Evolutionary conservation across 495 filamentous ascomycete species (phyloP).

Genomic region (Glutinoglossum americanum): DNA sequence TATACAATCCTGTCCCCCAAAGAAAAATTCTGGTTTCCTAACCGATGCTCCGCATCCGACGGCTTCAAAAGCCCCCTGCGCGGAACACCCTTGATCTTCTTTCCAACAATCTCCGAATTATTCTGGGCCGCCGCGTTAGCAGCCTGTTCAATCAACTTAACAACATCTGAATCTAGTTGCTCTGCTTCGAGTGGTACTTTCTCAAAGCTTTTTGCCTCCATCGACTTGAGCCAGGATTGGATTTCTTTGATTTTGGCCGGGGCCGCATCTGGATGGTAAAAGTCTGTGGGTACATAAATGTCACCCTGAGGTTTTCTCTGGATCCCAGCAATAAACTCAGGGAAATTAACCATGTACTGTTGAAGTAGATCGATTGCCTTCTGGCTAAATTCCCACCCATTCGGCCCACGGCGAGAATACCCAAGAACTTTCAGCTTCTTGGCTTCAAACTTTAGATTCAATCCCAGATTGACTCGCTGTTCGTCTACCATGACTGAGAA

Average conservation of each 20-base stretch:
- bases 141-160: slow-evolving; percentile 58
- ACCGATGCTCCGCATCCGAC: slow-evolving; percentile 72
- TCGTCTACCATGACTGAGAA: slow-evolving; percentile 67
- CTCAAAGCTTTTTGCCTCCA: slow-evolving; percentile 79
- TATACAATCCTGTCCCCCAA: slow-evolving; percentile 88
- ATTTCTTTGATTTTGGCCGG: slow-evolving; percentile 72
- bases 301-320: slow-evolving; percentile 52
- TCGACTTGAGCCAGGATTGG: slow-evolving; percentile 68
- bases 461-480: slow-evolving; percentile 62
- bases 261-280: slow-evolving; percentile 52
- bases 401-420: slow-evolving; percentile 65
- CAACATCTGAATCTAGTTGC: slow-evolving; percentile 79
- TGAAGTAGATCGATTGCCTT: slow-evolving; percentile 61
- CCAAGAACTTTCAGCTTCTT: slow-evolving; percentile 91
- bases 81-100: slow-evolving; percentile 56
- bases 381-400: slow-evolving; percentile 86
- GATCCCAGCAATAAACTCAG: slow-evolving; percentile 80
- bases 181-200: slow-evolving; percentile 84
- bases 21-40: slow-evolving; percentile 63
- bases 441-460: slow-evolving; percentile 93
- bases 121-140: slow-evolving; percentile 34
- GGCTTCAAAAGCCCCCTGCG: slow-evolving; percentile 76
- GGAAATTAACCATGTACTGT: slow-evolving; percentile 84
- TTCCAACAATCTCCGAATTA: slow-evolving; percentile 29
- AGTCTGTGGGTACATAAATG: slow-evolving; percentile 60